These are phyloP conservation scores for Saprolegnia parasitica DNA, from an alignment of 352 stramenopile species.

Conservation along the genomic window DNA sequence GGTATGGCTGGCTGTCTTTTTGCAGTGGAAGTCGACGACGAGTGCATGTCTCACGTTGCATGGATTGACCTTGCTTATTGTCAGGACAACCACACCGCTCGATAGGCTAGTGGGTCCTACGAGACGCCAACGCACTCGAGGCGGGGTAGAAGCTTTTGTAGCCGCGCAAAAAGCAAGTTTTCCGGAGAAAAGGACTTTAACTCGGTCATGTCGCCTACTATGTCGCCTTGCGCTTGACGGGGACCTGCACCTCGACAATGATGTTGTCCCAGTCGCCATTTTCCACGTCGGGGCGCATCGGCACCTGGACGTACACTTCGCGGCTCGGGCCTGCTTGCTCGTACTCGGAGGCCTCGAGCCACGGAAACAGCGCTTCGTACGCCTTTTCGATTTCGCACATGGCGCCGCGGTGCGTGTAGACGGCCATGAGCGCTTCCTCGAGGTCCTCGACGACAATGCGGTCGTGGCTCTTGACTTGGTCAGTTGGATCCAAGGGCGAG, in stretches of 20 bases:
- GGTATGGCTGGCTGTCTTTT: no score
- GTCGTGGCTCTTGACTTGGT: neutral
- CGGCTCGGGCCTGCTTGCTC: conserved; percentile 4
- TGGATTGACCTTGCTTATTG: no score
- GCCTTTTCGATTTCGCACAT: neutral
- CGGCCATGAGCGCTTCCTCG: conserved; percentile 1
- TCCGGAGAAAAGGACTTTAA: no score
- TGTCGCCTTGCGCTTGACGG: conserved; percentile 4
- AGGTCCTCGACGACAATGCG: conserved; percentile 3
- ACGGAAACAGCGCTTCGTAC: neutral
- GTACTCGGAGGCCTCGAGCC: neutral
- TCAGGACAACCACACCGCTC: no score
- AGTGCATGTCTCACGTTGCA: no score
- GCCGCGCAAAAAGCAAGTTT: no score
- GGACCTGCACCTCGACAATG: conserved; percentile 2
- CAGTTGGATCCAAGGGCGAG: neutral
- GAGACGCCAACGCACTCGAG: no score
- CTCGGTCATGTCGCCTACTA: neutral
- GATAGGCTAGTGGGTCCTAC: no score
- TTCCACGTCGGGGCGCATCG: neutral
- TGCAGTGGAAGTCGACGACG: no score
- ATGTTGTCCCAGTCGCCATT: conserved; percentile 3
- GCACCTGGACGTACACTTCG: neutral
- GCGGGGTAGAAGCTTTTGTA: no score
- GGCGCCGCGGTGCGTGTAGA: neutral